These are phyloP conservation scores for Calcarisporium arbuscula DNA, from an alignment of 2,329 filamentous ascomycete genomes.

Conservation along the genomic window DNA sequence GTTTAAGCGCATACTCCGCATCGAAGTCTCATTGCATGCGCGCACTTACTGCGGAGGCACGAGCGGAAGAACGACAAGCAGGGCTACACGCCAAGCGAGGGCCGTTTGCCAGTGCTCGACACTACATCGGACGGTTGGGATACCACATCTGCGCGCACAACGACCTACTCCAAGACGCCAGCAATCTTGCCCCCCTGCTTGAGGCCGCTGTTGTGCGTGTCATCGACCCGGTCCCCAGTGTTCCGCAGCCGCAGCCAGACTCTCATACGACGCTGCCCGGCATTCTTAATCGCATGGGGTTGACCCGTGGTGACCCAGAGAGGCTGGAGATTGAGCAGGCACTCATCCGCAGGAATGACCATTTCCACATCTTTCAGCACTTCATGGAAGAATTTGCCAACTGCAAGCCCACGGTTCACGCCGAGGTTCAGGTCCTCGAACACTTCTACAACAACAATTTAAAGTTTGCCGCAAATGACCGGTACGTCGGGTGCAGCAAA, in stretches of 20 bases:
- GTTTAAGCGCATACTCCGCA: neutral
- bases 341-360: neutral
- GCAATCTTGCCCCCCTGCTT: slow-evolving; percentile 24
- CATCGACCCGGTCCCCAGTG: slow-evolving; percentile 11
- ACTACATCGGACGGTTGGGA: slow-evolving; percentile 40
- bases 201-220: slow-evolving; percentile 19
- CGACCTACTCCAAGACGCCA: slow-evolving; percentile 28
- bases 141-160: slow-evolving; percentile 32
- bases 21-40: neutral
- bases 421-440: slow-evolving; percentile 40
- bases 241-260: slow-evolving; percentile 18
- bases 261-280: slow-evolving; percentile 19
- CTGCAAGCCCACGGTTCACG: slow-evolving; percentile 22
- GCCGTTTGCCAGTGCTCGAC: slow-evolving; percentile 20
- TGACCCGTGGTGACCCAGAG: neutral
- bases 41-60: neutral
- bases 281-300: slow-evolving; percentile 28
- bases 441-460: slow-evolving; percentile 28
- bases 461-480: slow-evolving; percentile 28
- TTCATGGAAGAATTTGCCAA: slow-evolving; percentile 1
- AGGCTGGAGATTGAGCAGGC: neutral
- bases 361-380: neutral
- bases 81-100: neutral
- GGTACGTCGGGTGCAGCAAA: slow-evolving; percentile 43
- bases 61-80: neutral